These are phyloP conservation scores for Amylostereum chailletii DNA, from an alignment of 1,284 basidiomycete genomes.

Conservation along the genomic window DNA sequence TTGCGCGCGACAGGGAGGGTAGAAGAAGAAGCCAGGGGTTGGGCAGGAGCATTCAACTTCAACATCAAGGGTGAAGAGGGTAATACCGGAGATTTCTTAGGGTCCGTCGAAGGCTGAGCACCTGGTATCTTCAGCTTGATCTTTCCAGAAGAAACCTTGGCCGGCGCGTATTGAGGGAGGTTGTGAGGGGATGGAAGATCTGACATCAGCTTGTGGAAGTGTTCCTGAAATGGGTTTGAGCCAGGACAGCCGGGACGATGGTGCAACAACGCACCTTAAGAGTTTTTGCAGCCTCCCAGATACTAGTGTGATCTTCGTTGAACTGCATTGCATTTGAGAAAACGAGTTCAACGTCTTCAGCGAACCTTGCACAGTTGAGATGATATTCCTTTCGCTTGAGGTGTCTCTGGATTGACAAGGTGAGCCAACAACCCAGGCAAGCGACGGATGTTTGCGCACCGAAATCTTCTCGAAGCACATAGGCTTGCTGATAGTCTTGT, in stretches of 20 bases:
- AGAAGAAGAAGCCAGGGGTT: slow-evolving; percentile 7
- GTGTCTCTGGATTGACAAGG: slow-evolving; percentile 42
- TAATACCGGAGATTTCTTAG: slow-evolving; percentile 11
- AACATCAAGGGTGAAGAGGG: slow-evolving; percentile 10
- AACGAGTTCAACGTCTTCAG: slow-evolving; percentile 81
- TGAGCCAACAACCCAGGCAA: slow-evolving; percentile 10
- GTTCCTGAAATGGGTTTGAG: slow-evolving; percentile 33
- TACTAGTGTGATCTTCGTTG: slow-evolving; percentile 67
- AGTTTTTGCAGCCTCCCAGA: slow-evolving; percentile 65
- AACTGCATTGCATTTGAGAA: slow-evolving; percentile 86
- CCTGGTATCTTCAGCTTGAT: slow-evolving; percentile 60
- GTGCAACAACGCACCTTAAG: slow-evolving; percentile 41
- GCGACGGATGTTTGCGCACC: slow-evolving; percentile 35
- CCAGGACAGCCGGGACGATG: background rate
- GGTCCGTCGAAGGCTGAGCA: slow-evolving; percentile 17
- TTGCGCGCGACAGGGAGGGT: slow-evolving; percentile 1
- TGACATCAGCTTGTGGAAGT: slow-evolving; percentile 64
- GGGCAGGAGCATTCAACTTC: slow-evolving; percentile 3
- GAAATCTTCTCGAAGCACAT: slow-evolving; percentile 77
- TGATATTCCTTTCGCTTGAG: slow-evolving; percentile 70
- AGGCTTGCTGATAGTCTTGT: slow-evolving; percentile 76
- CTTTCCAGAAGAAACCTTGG: slow-evolving; percentile 43
- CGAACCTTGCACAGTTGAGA: slow-evolving; percentile 55
- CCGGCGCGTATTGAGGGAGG: slow-evolving; percentile 43
- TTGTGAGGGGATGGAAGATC: slow-evolving; percentile 60